Evolutionary conservation across 208 protist genomes (phyloP), one percentile per base, ranked within the genome.

Genomic region (Leishmania gerbilli): DNA sequence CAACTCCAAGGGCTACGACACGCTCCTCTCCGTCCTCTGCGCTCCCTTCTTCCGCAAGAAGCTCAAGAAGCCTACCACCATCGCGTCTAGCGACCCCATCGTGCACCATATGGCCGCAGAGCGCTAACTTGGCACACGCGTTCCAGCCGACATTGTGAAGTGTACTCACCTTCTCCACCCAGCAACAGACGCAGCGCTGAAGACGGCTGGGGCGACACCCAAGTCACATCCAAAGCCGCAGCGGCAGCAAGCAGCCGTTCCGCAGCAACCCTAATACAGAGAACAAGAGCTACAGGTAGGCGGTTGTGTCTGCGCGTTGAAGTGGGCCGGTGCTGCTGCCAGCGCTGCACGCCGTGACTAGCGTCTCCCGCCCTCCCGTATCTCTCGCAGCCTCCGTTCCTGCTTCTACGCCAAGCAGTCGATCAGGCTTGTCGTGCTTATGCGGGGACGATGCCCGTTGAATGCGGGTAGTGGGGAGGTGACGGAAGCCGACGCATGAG

Each of bases 41-140:
- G 79, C 87, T 15, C 55, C 80, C 71, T 85, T 81, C 77, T 89
- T 89, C 62, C 19, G 68, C 8, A 42, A 82, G n/a, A 56, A 58
- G n/a, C 0, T 40, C 3, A 7, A 72, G 2, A 67, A 24, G 21
- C 68, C 83, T 1, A 82, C 67, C 27, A 76, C 77, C 15, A 68
- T 86, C 8, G 53, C 60, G 2, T 74, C 64, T 0, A 47, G 58
- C 27, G 79, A 82, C 67, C 55, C 76, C 2, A 47, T 79, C 0
- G 76, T 82, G 60, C 24, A 68, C 0, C 19, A 49, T 49, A n/a
- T 81, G 58, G 77, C 77, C 8, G 49, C 5, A 40, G 21, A 65
- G 71, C 69, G 74, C 77, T 9, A 45, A 31, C 34, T 85, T 3
- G n/a, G 68, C 1, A 85, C 71, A 1, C 78, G 76, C 24, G 69